A percentile compares a stretch with the other conserved stretches of the same genome.
These are phyloP conservation scores for Saturnispora besseyi DNA, from an alignment of 805 yeast genomes.

Conservation along the genomic window DNA sequence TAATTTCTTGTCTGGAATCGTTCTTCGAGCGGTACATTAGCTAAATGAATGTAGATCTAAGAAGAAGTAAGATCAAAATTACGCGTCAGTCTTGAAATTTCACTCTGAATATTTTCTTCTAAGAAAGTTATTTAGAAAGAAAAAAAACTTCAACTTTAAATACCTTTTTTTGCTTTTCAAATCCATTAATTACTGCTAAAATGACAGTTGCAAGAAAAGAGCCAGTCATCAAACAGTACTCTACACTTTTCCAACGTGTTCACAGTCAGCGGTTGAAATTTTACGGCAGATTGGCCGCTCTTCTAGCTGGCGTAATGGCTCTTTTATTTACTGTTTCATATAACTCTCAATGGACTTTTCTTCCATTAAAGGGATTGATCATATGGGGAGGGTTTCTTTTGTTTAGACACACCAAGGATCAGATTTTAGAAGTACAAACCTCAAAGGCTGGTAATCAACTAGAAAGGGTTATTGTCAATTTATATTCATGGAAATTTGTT, in stretches of 20 bases:
- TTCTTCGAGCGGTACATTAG: not conserved
- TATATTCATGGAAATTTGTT: slow-evolving; percentile 19
- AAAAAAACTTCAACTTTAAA: not conserved
- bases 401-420: slow-evolving; percentile 24
- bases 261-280: slow-evolving; percentile 21
- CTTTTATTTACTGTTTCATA: slow-evolving; percentile 18
- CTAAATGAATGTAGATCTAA: not conserved
- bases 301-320: slow-evolving; percentile 17
- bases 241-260: slow-evolving; percentile 14
- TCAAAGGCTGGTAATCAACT: slow-evolving; percentile 18
- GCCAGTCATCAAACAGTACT: not conserved
- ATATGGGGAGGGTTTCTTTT: slow-evolving; percentile 25
- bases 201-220: not conserved
- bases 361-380: slow-evolving; percentile 21
- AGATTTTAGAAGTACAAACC: slow-evolving; percentile 21
- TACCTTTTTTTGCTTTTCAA: not conserved
- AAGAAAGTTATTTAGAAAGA: not conserved
- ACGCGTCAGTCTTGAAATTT: not conserved
- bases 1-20: slow-evolving; percentile 8
- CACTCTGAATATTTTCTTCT: not conserved
- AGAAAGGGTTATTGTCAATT: slow-evolving; percentile 21
- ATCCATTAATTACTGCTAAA: not conserved
- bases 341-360: slow-evolving; percentile 14
- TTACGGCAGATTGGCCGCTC: slow-evolving; percentile 21
- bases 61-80: not conserved